Base-by-base conservation (phyloP, 2,329 filamentous ascomycete species). In the Arthrobotrys sphaeroides region DNA sequence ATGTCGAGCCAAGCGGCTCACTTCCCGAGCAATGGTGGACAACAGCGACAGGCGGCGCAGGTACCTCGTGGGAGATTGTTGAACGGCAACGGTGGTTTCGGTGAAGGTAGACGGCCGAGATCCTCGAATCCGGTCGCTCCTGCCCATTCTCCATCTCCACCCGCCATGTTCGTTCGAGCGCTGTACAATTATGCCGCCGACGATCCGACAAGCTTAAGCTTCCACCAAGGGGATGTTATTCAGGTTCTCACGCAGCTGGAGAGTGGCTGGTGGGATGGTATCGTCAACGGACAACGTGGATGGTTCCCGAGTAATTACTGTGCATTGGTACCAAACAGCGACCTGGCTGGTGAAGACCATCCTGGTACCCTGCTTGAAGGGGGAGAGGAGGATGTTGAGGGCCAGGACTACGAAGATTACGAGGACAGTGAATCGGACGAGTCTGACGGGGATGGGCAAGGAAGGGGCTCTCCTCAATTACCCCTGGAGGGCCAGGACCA, bases 221-320 rank as follows among this genome's bases (percentile, higher is more conserved):
- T 99, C 83, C 92, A 93, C 80, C 91, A 96, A 83, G 95, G 95
- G 81, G 95, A 99, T 84, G 90, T 98, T 79, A 99, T 99, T 80
- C 94, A 98, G 84, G 95, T 99, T 80, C 94, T 99, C 80, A 99
- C 95, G 62, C 94, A 97, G 84, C 87, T 98, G 69, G 95, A 99
- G 83, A 98, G 94, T 81, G 95, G 95, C 68, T 99, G 95, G 95
- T 99, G 95, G 95, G 95, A 99, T 84, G 95, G 95, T 55, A 93
- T 99, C 67, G 97, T 99, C 82, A 95, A 97, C 81, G 93, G 94
- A 73, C 91, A 97, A 79, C 90, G 95, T 82, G 95, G 95, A 82
- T 99, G 95, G 95, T 99, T 99, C 83, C 95, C 95, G 38, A 98
- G 94, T 86, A 99, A 99, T 83, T 99, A 99, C 84, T 98, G 95